Conservation (phyloP, 257 asterid genomes). For the Forsythia viridissima region DNA sequence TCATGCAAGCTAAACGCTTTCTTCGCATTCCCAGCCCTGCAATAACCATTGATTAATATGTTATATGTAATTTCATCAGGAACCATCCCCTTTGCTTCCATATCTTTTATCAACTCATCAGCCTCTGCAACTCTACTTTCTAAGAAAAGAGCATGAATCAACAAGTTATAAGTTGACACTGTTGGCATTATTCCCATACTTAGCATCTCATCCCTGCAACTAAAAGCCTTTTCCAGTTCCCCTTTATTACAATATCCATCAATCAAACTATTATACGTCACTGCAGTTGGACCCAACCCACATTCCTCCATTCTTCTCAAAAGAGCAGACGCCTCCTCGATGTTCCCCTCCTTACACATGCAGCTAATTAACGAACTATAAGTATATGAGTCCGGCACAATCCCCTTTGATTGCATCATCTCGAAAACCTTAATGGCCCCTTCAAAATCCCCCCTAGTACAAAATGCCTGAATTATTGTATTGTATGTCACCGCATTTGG, state of each 20-base stretch:
- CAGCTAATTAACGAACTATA: conserved; percentile 45
- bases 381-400: conserved; percentile 49
- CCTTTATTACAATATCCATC: conserved; percentile 50
- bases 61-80: conserved; percentile 56
- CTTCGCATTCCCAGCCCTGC: conserved; percentile 43
- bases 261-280: conserved; percentile 52
- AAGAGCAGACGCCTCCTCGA: conserved; percentile 44
- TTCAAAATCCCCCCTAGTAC: conserved; percentile 38
- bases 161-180: conserved; percentile 52
- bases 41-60: conserved; percentile 45
- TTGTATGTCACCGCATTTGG: conserved; percentile 54
- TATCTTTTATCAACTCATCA: conserved; percentile 42
- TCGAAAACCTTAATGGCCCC: conserved; percentile 39
- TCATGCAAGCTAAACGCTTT: conserved; percentile 45
- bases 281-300: conserved; percentile 48
- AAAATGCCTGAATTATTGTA: conserved; percentile 46
- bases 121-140: conserved; percentile 39
- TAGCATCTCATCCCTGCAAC: conserved; percentile 52
- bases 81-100: conserved; percentile 39
- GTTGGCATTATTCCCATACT: conserved; percentile 45
- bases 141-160: conserved; percentile 45
- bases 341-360: conserved; percentile 39
- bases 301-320: conserved; percentile 45
- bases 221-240: conserved; percentile 48
- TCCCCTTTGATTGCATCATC: conserved; percentile 38